Evolutionary conservation across 106 monocot species (phyloP), one percentile per base, ranked within the genome.

Genomic region (Chionographis japonica): DNA sequence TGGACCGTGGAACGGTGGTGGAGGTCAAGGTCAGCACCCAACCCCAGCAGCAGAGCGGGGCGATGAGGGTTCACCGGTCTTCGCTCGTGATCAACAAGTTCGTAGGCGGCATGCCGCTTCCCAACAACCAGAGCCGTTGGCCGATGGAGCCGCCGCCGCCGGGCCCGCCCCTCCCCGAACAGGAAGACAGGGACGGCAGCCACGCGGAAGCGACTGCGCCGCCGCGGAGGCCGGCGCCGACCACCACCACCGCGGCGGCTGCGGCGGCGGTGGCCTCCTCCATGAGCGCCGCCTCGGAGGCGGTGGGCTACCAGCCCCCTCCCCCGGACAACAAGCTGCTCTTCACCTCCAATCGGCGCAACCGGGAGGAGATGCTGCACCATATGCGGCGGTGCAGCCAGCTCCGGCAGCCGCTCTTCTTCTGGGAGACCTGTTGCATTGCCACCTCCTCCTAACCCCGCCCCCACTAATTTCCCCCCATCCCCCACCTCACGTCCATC

Each of bases 31-130:
- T 97, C 46, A 87, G 92, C 79, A 83, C 76, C 41, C 90, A 85
- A 58, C 84, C 84, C 4, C 79, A 64, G 66, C 65, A 60, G 37
- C 80, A 69, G 19, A 62, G 51, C 36, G 76, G 75, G 20, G 75
- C 72, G 9, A 64, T 74, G 67, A 86, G 81, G 52, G 83, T 88
- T 14, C 94, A 85, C 66, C 77, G 85, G 10, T 91, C 88, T 3
- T 81, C 88, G 6, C 55, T 95, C 50, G 91, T 91, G 12, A 91
- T 95, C 79, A 95, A 95, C 81, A 95, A 95, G 69, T 95, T 91
- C 81, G 91, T 91, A 58, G 85, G 88, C 63, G 75, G 78, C 15
- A 81, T 43, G 10, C 70, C 70, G 4, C 40, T 7, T 13, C 4
- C 2, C 17, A 37, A 40, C 58, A 15, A 15, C 18, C 7, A 16